These are phyloP conservation scores for Sonneratia alba DNA, from an alignment of 345 rosid species.

Conservation along the genomic window DNA sequence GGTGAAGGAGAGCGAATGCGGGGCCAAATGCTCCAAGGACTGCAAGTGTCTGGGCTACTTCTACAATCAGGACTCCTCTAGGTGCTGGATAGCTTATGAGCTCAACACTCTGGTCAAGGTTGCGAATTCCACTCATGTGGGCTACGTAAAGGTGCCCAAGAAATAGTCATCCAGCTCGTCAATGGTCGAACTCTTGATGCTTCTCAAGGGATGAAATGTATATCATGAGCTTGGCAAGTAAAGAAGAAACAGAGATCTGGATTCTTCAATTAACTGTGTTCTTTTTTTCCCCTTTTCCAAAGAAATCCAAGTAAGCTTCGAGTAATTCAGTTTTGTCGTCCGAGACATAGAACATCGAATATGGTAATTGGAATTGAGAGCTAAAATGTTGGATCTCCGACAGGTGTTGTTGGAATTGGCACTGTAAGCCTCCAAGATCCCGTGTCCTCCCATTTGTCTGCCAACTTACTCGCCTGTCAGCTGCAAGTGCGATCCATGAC, in stretches of 20 bases:
- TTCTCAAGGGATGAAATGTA: background rate
- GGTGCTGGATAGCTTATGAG: conserved; percentile 29
- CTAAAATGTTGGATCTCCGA: too few species aligned
- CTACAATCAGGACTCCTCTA: conserved; percentile 10
- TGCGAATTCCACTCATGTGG: conserved; percentile 20
- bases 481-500: too few species aligned
- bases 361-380: too few species aligned
- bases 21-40: conserved; percentile 22
- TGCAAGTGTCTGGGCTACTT: conserved; percentile 16
- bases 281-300: too few species aligned
- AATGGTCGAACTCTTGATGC: background rate
- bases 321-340: too few species aligned
- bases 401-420: too few species aligned
- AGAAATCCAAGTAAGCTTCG: too few species aligned
- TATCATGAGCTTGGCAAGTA: background rate
- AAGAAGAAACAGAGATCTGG: background rate
- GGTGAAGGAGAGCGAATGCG: conserved; percentile 19
- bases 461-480: too few species aligned
- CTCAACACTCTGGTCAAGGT: conserved; percentile 21
- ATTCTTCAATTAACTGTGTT: background rate
- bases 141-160: conserved; percentile 19
- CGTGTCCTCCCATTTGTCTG: too few species aligned
- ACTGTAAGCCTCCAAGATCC: too few species aligned
- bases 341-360: too few species aligned
- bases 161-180: background rate